Conservation (phyloP, 2,329 filamentous ascomycete genomes). For the Botryotinia narcissicola region DNA sequence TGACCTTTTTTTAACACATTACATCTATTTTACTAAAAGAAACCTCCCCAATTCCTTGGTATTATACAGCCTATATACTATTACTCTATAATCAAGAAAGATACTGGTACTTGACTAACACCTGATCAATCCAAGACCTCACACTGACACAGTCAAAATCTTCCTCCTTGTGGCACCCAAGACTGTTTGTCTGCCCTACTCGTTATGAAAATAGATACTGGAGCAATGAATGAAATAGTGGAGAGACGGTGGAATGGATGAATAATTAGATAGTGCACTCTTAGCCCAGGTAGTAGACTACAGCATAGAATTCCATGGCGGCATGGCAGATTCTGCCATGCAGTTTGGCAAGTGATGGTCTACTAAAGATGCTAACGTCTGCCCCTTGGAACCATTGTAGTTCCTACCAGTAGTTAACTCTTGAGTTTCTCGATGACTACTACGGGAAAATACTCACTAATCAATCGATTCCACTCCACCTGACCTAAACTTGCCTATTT, state of each 20-base stretch:
- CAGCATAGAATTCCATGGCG: neutral
- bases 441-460: conserved; percentile 4
- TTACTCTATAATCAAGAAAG: neutral
- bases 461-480: neutral
- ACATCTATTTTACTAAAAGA: neutral
- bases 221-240: neutral
- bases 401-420: neutral
- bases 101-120: neutral
- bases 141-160: neutral
- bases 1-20: neutral
- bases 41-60: neutral
- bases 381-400: neutral
- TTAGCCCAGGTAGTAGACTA: neutral
- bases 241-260: neutral
- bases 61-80: neutral
- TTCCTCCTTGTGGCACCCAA: conserved; percentile 12
- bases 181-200: conserved; percentile 1
- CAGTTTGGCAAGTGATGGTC: conserved; percentile 2
- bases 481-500: conserved; percentile 1
- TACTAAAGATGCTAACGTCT: conserved; percentile 4
- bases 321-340: conserved; percentile 6
- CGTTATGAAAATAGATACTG: neutral
- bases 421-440: neutral
- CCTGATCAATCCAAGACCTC: neutral
- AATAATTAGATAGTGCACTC: neutral